Evolutionary conservation across 768 basidiomycete species (phyloP).

Genomic region (Filobasidium floriforme): DNA sequence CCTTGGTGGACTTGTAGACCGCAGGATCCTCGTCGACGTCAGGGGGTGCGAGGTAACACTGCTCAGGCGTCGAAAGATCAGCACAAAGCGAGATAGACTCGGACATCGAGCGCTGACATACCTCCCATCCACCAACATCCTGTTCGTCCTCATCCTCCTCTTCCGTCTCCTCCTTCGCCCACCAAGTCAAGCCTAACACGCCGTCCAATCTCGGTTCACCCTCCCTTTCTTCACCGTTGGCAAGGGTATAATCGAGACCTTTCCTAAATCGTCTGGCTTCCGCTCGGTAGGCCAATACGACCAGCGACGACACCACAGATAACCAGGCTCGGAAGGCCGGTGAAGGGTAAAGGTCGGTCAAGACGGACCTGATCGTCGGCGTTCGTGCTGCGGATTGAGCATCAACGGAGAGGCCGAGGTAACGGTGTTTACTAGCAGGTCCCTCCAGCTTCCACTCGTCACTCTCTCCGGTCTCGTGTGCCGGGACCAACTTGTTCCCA

Average conservation of each 20-base stretch:
- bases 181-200: constrained; percentile 75
- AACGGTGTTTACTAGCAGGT: constrained; percentile 92
- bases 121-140: constrained; percentile 83
- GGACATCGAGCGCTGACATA: constrained; percentile 40
- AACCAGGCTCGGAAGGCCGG: constrained; percentile 88
- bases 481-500: constrained; percentile 49
- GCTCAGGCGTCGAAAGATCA: constrained; percentile 2
- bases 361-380: constrained; percentile 57
- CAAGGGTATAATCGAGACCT: constrained; percentile 89
- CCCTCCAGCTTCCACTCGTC: constrained; percentile 65
- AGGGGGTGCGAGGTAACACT: constrained; percentile 93
- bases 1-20: constrained; percentile 62
- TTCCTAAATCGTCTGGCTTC: constrained; percentile 84
- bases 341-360: constrained; percentile 70
- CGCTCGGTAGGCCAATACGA: constrained; percentile 64
- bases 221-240: constrained; percentile 51
- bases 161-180: constrained; percentile 33
- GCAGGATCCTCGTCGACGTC: constrained; percentile 93
- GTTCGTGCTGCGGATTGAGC: constrained; percentile 50
- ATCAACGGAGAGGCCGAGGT: constrained; percentile 57
- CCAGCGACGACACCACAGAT: constrained; percentile 59
- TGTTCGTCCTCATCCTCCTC: constrained; percentile 39
- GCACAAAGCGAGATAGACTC: background rate
- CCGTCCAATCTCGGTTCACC: constrained; percentile 75
- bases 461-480: constrained; percentile 60